Conservation (phyloP, 805 yeast genomes). For the Myxozyma neotropica region DNA sequence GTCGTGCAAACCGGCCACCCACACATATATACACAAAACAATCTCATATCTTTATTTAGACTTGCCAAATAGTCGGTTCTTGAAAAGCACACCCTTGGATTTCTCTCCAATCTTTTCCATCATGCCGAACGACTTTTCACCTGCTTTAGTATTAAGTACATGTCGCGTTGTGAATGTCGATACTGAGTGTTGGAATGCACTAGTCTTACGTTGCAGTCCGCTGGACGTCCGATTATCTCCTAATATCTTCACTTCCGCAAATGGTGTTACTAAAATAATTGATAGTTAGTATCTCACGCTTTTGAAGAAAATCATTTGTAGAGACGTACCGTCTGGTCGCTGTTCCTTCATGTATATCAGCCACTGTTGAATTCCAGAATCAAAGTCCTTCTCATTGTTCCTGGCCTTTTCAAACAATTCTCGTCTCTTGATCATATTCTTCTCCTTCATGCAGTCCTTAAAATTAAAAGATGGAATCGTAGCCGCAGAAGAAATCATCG, state of each 20-base stretch:
- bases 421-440: conserved; percentile 7
- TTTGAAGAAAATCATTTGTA: no score
- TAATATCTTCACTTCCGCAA: background rate
- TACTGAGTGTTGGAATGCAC: conserved; percentile 24
- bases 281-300: no score
- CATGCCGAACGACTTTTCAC: conserved; percentile 25
- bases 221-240: background rate
- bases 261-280: conserved; percentile 13
- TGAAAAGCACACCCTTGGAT: conserved; percentile 15
- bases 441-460: conserved; percentile 13
- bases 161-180: conserved; percentile 15
- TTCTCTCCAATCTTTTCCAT: conserved; percentile 29
- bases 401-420: conserved; percentile 21
- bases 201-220: conserved; percentile 23
- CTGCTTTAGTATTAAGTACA: conserved; percentile 18
- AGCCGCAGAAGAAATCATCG: conserved; percentile 3
- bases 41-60: background rate
- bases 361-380: conserved; percentile 25
- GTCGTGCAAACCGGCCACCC: background rate
- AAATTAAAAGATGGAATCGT: conserved; percentile 15
- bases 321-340: conserved; percentile 24
- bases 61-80: conserved; percentile 17
- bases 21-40: background rate
- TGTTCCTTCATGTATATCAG: conserved; percentile 24
- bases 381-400: conserved; percentile 10